These are phyloP conservation scores for Sanguinoderma infundibulare DNA, from an alignment of 1,284 basidiomycete genomes.

Conservation along the genomic window DNA sequence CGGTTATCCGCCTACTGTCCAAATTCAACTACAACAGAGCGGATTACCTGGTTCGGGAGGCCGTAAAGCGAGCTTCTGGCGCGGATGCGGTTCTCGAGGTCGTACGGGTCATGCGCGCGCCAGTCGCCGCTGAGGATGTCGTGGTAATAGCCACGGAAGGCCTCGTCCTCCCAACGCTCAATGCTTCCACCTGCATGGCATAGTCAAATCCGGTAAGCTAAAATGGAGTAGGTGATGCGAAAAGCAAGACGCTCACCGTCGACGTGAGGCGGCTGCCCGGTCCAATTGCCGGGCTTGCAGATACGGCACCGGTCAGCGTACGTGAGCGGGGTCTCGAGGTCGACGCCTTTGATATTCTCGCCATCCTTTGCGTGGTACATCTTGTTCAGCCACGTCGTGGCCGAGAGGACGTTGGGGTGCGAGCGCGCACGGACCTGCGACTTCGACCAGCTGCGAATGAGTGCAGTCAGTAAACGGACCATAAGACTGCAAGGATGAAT, in stretches of 20 bases:
- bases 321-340: conserved; percentile 68
- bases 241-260: conserved; percentile 53
- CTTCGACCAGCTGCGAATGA: conserved; percentile 62
- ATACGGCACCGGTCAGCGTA: conserved; percentile 88
- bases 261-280: conserved; percentile 75
- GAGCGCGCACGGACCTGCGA: conserved; percentile 74
- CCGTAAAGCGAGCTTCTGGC: conserved; percentile 67
- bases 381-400: conserved; percentile 65
- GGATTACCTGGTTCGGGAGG: conserved; percentile 54
- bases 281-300: conserved; percentile 77
- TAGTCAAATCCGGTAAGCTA: not conserved
- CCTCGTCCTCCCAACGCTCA: conserved; percentile 84
- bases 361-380: conserved; percentile 55
- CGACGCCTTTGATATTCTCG: conserved; percentile 54
- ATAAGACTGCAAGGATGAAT: not conserved
- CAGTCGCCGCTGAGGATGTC: conserved; percentile 74
- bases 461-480: not conserved
- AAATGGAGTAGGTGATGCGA: not conserved
- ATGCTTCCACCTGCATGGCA: conserved; percentile 66
- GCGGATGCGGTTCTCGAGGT: conserved; percentile 61
- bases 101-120: conserved; percentile 74
- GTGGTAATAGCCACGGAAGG: conserved; percentile 68
- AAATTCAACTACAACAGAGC: not conserved
- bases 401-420: conserved; percentile 73
- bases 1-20: not conserved